These are phyloP conservation scores for Yamadazyma sp. DNA, from an alignment of 805 yeast species.

Conservation along the genomic window DNA sequence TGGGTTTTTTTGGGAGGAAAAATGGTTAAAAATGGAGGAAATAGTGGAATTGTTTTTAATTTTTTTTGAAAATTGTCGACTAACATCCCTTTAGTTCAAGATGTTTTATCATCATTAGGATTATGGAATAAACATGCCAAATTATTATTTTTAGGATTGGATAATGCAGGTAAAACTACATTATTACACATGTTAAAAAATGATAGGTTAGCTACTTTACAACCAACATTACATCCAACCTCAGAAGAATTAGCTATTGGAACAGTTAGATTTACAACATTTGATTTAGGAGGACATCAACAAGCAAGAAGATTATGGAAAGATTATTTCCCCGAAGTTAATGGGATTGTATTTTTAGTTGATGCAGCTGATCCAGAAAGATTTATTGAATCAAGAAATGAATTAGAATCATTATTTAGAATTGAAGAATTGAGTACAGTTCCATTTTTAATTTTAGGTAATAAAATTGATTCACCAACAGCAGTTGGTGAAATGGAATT, in stretches of 20 bases:
- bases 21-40: background rate
- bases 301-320: constrained; percentile 99
- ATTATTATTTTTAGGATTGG: constrained; percentile 44
- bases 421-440: constrained; percentile 88
- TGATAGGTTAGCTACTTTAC: constrained; percentile 95
- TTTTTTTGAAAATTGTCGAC: no score
- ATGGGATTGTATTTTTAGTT: constrained; percentile 93
- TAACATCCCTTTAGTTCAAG: constrained; percentile 30
- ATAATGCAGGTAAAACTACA: constrained; percentile 48
- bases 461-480: constrained; percentile 90
- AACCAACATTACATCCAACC: constrained; percentile 98
- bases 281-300: constrained; percentile 97
- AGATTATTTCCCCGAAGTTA: constrained; percentile 98
- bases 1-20: background rate
- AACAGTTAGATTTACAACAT: constrained; percentile 93
- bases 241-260: constrained; percentile 98
- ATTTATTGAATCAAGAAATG: constrained; percentile 91
- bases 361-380: constrained; percentile 97
- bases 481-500: constrained; percentile 96
- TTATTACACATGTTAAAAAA: constrained; percentile 58
- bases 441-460: constrained; percentile 92
- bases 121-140: constrained; percentile 50
- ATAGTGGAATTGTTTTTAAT: background rate
- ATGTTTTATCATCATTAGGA: constrained; percentile 43
- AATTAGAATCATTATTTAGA: constrained; percentile 86